These are phyloP conservation scores for Xylaria digitata DNA, from an alignment of 2,329 filamentous ascomycete genomes.

Conservation along the genomic window DNA sequence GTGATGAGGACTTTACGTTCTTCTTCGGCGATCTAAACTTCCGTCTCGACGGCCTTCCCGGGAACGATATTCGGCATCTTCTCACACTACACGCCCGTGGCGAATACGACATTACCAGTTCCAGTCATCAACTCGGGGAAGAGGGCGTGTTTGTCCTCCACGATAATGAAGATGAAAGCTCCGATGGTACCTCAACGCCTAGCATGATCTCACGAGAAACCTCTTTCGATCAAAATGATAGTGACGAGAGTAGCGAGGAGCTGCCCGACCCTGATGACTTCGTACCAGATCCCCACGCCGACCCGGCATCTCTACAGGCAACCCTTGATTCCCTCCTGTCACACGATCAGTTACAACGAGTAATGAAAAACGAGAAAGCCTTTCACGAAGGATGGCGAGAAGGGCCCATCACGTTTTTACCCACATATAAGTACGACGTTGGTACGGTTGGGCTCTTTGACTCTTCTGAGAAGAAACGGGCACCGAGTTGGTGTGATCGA, in stretches of 20 bases:
- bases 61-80: slow-evolving; percentile 87
- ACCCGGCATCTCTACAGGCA: slow-evolving; percentile 87
- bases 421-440: slow-evolving; percentile 97
- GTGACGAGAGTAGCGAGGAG: slow-evolving; percentile 51
- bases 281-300: slow-evolving; percentile 73
- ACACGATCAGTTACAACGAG: slow-evolving; percentile 84
- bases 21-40: slow-evolving; percentile 99
- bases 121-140: slow-evolving; percentile 56
- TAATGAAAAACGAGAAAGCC: slow-evolving; percentile 79
- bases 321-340: slow-evolving; percentile 87
- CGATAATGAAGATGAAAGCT: slow-evolving; percentile 61
- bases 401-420: slow-evolving; percentile 86
- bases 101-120: slow-evolving; percentile 71
- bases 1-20: slow-evolving; percentile 92
- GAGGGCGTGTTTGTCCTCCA: slow-evolving; percentile 64
- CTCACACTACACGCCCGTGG: slow-evolving; percentile 84
- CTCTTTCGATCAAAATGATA: slow-evolving; percentile 46
- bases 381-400: slow-evolving; percentile 95
- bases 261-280: slow-evolving; percentile 75
- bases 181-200: slow-evolving; percentile 51
- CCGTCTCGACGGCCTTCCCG: slow-evolving; percentile 85
- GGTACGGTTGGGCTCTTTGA: slow-evolving; percentile 95
- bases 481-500: slow-evolving; percentile 96
- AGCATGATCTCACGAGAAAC: slow-evolving; percentile 49
- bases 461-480: slow-evolving; percentile 91